Evolutionary conservation across 805 yeast species (phyloP).

Genomic region (Tetrapisispora arboricola): DNA sequence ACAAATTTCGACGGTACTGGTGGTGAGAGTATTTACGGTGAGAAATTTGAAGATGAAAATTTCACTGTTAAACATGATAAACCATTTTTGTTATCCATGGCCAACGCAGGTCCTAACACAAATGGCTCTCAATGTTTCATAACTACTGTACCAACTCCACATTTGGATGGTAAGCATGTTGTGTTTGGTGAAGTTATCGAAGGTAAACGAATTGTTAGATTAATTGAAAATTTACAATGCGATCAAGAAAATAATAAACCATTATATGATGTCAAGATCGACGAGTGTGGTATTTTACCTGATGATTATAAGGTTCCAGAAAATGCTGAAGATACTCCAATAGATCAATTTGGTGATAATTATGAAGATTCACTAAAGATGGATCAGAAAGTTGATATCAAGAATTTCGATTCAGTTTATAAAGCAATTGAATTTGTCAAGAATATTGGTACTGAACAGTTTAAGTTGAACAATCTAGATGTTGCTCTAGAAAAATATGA

Average conservation of each 20-base stretch:
- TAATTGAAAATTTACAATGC: conserved; percentile 62
- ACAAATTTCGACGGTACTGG: conserved; percentile 66
- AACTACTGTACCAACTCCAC: conserved; percentile 89
- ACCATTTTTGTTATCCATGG: conserved; percentile 91
- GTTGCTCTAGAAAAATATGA: conserved; percentile 57
- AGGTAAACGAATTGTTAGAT: conserved; percentile 74
- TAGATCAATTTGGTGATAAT: conserved; percentile 78
- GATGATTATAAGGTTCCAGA: conserved; percentile 41
- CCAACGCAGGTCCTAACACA: conserved; percentile 91
- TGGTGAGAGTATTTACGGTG: conserved; percentile 76
- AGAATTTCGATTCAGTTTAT: conserved; percentile 55
- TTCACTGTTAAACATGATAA: conserved; percentile 64
- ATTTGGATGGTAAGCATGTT: conserved; percentile 90
- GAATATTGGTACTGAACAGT: conserved; percentile 64
- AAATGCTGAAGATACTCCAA: conserved; percentile 36
- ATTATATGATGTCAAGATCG: conserved; percentile 52
- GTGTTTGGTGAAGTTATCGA: conserved; percentile 84
- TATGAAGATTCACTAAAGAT: conserved; percentile 70
- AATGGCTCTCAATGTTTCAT: conserved; percentile 95
- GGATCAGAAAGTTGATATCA: conserved; percentile 53
- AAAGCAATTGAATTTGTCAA: conserved; percentile 57
- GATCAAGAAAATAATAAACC: conserved; percentile 62
- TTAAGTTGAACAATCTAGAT: conserved; percentile 51
- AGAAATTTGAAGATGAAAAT: conserved; percentile 84
- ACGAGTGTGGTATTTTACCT: conserved; percentile 70